Conservation (phyloP, 768 basidiomycete genomes). For the Mycena filopes region DNA sequence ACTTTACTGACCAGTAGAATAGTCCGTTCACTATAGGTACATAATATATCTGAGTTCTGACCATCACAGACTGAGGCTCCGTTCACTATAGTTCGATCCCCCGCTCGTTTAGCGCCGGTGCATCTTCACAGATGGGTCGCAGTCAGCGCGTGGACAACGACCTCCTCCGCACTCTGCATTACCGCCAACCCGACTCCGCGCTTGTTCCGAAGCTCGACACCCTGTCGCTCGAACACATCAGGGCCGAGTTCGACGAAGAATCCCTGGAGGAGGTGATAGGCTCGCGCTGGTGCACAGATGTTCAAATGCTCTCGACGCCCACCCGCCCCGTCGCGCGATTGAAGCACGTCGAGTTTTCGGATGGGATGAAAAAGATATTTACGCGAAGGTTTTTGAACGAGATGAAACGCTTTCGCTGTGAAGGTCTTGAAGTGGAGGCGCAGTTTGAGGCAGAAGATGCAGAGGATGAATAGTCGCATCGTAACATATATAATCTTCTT, state of each 20-base stretch:
- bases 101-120: no score
- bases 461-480: no score
- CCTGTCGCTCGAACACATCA: neutral
- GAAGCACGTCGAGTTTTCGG: neutral
- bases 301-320: neutral
- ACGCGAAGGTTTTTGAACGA: neutral
- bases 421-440: neutral
- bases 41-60: no score
- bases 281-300: conserved; percentile 3
- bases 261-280: neutral
- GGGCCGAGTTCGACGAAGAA: neutral
- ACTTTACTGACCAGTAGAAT: no score
- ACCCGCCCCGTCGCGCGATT: neutral
- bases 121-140: no score
- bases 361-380: neutral
- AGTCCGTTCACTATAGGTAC: no score
- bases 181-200: conserved; percentile 5
- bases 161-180: conserved; percentile 2
- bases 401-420: neutral
- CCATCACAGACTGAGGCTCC: no score
- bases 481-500: neutral
- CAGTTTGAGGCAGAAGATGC: no score
- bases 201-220: conserved; percentile 10
- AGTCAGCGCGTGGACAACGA: conserved; percentile 7
- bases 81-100: no score